phyloP scores from a whole-genome alignment of 2,329 filamentous ascomycete species.

The Claviceps digitariae region DNA sequence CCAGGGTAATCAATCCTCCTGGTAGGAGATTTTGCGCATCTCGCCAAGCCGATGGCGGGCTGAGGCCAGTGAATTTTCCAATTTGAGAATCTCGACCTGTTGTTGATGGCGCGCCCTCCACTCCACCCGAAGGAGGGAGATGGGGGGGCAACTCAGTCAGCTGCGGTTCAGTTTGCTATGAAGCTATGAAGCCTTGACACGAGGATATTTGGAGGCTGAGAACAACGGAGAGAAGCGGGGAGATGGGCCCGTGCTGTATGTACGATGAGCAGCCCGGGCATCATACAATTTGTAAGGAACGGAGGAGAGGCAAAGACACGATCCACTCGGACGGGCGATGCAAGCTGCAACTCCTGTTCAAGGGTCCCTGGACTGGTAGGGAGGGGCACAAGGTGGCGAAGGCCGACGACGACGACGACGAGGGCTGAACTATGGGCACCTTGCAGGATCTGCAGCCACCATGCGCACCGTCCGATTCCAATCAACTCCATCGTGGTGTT shows the following conservation, averaged over 20 bases:
- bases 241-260: not conserved
- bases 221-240: not conserved
- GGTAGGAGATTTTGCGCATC: slow-evolving; percentile 96
- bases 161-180: slow-evolving; percentile 1
- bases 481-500: not conserved
- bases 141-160: slow-evolving; percentile 1
- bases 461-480: slow-evolving; percentile 1
- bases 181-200: not conserved
- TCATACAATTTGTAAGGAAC: not conserved
- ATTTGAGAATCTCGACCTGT: slow-evolving; percentile 90
- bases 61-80: slow-evolving; percentile 72
- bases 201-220: not conserved
- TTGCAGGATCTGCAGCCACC: slow-evolving; percentile 1
- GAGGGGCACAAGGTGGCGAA: too few relatives aligned
- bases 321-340: not conserved
- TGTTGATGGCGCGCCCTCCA: not conserved
- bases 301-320: not conserved
- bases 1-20: slow-evolving; percentile 45
- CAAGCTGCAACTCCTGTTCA: not conserved
- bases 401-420: too few relatives aligned
- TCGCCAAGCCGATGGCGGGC: slow-evolving; percentile 79
- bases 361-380: not conserved
- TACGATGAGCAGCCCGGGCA: not conserved
- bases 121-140: not conserved
- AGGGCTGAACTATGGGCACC: not conserved